Evolutionary conservation across 495 filamentous ascomycete genomes (phyloP).

Genomic region (Daldinia caldariorum): DNA sequence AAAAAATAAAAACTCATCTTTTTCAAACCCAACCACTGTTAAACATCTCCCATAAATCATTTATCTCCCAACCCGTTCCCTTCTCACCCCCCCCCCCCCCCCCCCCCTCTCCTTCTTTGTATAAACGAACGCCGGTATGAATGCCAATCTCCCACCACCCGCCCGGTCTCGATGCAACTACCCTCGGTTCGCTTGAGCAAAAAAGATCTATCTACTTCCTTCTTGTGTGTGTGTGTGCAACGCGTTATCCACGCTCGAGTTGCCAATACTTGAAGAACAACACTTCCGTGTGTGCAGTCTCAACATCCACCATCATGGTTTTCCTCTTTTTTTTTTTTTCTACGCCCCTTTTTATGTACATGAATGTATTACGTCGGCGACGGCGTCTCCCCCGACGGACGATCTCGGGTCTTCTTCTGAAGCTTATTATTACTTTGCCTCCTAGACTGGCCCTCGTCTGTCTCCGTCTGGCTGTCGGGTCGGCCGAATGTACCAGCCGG

Average conservation of each 20-base stretch:
- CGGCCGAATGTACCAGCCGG: conserved; percentile 63
- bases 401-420: conserved; percentile 38
- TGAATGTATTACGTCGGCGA: conserved; percentile 24
- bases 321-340: conserved; percentile 17
- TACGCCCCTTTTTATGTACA: conserved; percentile 29
- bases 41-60: conserved; percentile 2
- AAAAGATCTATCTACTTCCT: conserved; percentile 38
- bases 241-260: conserved; percentile 19
- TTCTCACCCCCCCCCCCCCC: conserved; percentile 4
- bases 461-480: conserved; percentile 26
- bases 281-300: conserved; percentile 1
- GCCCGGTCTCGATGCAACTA: conserved; percentile 21
- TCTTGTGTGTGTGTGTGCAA: conserved; percentile 8
- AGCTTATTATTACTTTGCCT: conserved; percentile 31
- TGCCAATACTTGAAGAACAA: conserved; percentile 8
- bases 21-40: conserved; percentile 23
- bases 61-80: conserved; percentile 10
- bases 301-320: conserved; percentile 9
- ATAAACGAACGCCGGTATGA: conserved; percentile 30
- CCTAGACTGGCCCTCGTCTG: conserved; percentile 26
- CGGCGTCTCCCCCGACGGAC: conserved; percentile 16
- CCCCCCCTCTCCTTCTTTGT: conserved; percentile 7
- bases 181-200: conserved; percentile 39
- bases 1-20: no score
- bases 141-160: conserved; percentile 14